Percentiles rank a stretch among this genome's conserved stretches.
phyloP scores from a whole-genome alignment of 768 basidiomycete genomes.

The Cyathus striatus region DNA sequence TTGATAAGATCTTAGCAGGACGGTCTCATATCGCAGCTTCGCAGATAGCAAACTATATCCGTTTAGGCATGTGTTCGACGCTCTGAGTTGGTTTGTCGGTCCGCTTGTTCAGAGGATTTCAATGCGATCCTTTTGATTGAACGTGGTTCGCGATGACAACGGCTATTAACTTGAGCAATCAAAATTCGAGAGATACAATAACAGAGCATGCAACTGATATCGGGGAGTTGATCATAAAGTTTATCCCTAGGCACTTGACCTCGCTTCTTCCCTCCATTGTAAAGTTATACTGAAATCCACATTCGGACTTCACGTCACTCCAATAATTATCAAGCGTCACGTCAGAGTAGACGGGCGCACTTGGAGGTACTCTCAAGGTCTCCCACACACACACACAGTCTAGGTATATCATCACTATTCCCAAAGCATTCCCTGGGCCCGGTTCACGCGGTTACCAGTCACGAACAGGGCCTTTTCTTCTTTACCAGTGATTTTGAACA shows the following conservation, averaged over 20 bases:
- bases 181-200: no score
- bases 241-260: background rate
- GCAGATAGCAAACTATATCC: no score
- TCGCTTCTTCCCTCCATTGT: background rate
- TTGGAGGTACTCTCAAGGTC: constrained; percentile 3
- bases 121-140: background rate
- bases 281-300: constrained; percentile 2
- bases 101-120: background rate
- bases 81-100: background rate
- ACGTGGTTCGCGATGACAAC: no score
- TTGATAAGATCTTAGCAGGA: no score
- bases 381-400: background rate
- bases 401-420: background rate
- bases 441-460: constrained; percentile 7
- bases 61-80: background rate
- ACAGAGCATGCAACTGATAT: no score
- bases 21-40: no score
- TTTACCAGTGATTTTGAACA: background rate
- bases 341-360: constrained; percentile 13
- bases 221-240: background rate
- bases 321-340: constrained; percentile 14
- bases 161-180: no score
- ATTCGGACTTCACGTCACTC: background rate
- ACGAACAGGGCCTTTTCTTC: background rate
- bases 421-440: background rate